These are phyloP conservation scores for Apium graveolens DNA, from an alignment of 129 eudicot species.

Conservation along the genomic window DNA sequence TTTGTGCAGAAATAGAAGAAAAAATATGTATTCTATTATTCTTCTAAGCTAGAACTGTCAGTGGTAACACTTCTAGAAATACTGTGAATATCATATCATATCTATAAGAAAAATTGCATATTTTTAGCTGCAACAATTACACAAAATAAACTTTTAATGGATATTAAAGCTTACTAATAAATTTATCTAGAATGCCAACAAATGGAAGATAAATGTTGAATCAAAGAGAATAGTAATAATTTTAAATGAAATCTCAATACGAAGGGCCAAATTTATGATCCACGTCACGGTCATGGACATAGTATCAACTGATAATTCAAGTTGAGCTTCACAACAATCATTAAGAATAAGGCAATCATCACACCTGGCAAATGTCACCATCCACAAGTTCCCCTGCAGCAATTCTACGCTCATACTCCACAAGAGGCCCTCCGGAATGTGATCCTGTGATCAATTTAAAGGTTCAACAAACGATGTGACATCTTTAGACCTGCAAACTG, in stretches of 20 bases:
- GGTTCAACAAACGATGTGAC: not conserved
- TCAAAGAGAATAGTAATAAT: not conserved
- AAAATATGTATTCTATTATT: not conserved
- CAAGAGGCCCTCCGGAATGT: constrained; percentile 61
- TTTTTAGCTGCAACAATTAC: not conserved
- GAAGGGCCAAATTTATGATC: not conserved
- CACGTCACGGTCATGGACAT: not conserved
- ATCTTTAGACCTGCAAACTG: not conserved
- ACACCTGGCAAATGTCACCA: constrained; percentile 84
- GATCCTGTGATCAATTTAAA: constrained; percentile 19
- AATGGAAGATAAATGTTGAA: not conserved
- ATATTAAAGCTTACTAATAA: not conserved
- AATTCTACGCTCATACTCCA: constrained; percentile 77
- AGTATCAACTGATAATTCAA: not conserved
- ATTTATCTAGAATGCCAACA: not conserved
- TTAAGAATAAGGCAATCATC: not conserved
- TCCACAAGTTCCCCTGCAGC: constrained; percentile 75
- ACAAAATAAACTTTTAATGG: not conserved
- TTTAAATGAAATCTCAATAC: not conserved
- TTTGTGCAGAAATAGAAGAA: not conserved
- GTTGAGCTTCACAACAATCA: not conserved
- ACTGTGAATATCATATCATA: not conserved
- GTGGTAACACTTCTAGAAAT: not conserved
- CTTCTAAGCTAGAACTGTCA: not conserved
- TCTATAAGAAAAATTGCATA: not conserved